Base-by-base conservation (phyloP, 1,139 yeast species). In the Kodamaea suecica region DNA sequence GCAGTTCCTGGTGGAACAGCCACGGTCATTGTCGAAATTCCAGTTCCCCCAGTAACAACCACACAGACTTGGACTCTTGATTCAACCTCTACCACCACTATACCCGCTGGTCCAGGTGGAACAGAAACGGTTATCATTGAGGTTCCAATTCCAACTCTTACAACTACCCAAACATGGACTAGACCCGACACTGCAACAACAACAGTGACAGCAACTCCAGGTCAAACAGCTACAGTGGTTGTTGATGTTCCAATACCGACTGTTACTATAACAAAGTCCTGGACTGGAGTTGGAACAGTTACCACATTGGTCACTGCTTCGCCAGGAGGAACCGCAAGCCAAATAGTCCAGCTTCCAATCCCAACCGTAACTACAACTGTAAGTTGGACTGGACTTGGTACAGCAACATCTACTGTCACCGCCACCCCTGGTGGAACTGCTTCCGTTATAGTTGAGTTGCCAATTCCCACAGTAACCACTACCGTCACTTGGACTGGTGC, bases 91-190 rank as follows among this genome's bases (percentile, higher is more conserved):
- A 27, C 31, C 17, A 19, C 31, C 4, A 27, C 35, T 7, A 4
- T 7, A 5, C 21, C 32, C 5, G 26, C 13, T 7, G 13, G 13
- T 5, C 13, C 13, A 9, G 26, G 26, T 14, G 30, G 15, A 16
- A 48, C 48, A 5, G 51, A 35, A 9, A 40, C 47, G 5, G 45
- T 52, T 13, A 24, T 44, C 6, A 36, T 49, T 5, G 42, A 40
- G 13, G 38, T 42, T 17, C 55, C 57, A 7, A 30, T 37, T 11
- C 47, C 45, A 15, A 32, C 41, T 6, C 37, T 43, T 14, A 33
- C 37, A 3, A 45, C 42, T n/a, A 35, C 42, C 14, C 13, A 20
- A 2, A 37, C 42, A 8, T 39, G 39, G 37, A 36, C 37, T 24
- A 34, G 29, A 3, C 5, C 27, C 2, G 14, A 2, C 1, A 17